Conservation (phyloP, 2,329 filamentous ascomycete genomes). For the Paraconiothyrium brasiliense region DNA sequence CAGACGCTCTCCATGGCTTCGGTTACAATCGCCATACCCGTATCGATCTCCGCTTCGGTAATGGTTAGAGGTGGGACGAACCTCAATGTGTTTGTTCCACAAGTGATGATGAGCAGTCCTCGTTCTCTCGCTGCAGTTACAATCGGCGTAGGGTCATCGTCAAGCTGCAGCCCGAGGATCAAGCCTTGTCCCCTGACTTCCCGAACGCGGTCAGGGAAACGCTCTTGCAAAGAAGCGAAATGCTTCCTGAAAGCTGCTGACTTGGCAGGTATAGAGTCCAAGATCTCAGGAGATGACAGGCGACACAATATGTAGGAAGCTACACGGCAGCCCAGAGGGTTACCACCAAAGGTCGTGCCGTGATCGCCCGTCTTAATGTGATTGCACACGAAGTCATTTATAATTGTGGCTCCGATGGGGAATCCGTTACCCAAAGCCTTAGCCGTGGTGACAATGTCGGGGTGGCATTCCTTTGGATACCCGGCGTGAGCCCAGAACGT, state of each 20-base stretch:
- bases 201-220: constrained; percentile 75
- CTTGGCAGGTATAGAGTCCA: constrained; percentile 75
- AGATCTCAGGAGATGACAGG: constrained; percentile 75
- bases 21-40: constrained; percentile 79
- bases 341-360: constrained; percentile 93
- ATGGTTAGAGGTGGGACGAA: constrained; percentile 91
- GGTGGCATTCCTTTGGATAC: constrained; percentile 81
- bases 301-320: constrained; percentile 86
- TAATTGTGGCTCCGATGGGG: constrained; percentile 85
- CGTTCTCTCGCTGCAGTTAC: constrained; percentile 87
- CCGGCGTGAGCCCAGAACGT: constrained; percentile 86
- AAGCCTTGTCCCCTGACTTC: constrained; percentile 86
- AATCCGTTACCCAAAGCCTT: constrained; percentile 98
- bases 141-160: constrained; percentile 74
- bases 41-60: constrained; percentile 79
- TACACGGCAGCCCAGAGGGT: constrained; percentile 83
- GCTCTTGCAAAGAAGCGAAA: constrained; percentile 65
- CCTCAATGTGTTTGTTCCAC: constrained; percentile 88
- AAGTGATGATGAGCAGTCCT: constrained; percentile 89
- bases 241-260: constrained; percentile 67
- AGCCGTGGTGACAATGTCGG: constrained; percentile 91
- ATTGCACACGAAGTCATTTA: constrained; percentile 72
- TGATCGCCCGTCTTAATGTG: constrained; percentile 82
- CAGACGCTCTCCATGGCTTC: constrained; percentile 69
- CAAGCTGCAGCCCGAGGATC: constrained; percentile 86